Evolutionary conservation across 441 rosid genomes (phyloP).

Genomic region (Euphorbia celastroides): DNA sequence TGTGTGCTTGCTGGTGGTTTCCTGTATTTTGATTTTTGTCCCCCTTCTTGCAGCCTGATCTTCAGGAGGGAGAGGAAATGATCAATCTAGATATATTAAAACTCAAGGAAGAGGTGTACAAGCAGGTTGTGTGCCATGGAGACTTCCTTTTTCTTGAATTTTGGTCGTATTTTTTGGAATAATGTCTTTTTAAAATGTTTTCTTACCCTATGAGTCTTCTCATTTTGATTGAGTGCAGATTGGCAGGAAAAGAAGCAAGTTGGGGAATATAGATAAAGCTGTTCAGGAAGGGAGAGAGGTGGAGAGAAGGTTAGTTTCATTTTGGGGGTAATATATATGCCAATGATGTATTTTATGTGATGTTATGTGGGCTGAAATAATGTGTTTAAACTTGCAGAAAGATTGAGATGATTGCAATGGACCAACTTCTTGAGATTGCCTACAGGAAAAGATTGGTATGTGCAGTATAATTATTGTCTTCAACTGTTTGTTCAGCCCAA

Average conservation of each 20-base stretch:
- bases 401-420: conserved; percentile 67
- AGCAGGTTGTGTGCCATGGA: conserved; percentile 46
- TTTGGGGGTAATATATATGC: conserved; percentile 19
- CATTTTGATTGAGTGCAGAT: conserved; percentile 37
- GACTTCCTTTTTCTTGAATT: not conserved
- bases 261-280: conserved; percentile 56
- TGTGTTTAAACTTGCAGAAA: conserved; percentile 47
- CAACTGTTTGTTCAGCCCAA: conserved; percentile 2
- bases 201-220: not conserved
- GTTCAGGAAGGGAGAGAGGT: conserved; percentile 43
- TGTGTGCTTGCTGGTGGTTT: not conserved
- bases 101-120: conserved; percentile 57
- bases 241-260: conserved; percentile 48
- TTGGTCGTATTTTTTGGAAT: not conserved
- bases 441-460: conserved; percentile 75
- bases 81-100: conserved; percentile 56
- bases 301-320: conserved; percentile 52
- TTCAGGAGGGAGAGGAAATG: conserved; percentile 68
- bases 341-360: conserved; percentile 8
- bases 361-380: conserved; percentile 12
- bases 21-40: conserved; percentile 4
- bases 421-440: conserved; percentile 80
- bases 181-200: not conserved
- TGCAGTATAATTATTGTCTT: conserved; percentile 17
- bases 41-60: conserved; percentile 72